Conservation (phyloP, 1,284 basidiomycete species). For the Ustilago shanxiensis region DNA sequence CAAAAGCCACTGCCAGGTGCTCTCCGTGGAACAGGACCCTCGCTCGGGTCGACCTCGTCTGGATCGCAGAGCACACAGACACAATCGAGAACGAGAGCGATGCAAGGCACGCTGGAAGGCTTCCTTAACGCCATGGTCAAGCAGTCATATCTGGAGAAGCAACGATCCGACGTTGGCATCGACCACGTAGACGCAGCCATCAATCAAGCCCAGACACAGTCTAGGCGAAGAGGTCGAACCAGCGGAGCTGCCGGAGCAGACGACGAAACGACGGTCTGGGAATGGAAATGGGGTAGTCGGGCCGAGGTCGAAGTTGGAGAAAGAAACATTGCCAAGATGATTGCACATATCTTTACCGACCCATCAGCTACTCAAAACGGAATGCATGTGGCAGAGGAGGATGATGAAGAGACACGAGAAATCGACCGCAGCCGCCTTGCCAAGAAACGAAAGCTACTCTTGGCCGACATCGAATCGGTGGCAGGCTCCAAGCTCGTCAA, state of each 20-base stretch:
- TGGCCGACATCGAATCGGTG: slow-evolving; percentile 45
- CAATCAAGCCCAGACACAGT: slow-evolving; percentile 27
- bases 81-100: slow-evolving; percentile 27
- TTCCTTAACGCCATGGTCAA: slow-evolving; percentile 51
- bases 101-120: slow-evolving; percentile 49
- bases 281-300: slow-evolving; percentile 69
- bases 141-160: slow-evolving; percentile 67
- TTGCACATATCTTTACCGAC: slow-evolving; percentile 55
- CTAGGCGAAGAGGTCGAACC: slow-evolving; percentile 23
- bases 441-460: slow-evolving; percentile 35
- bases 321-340: slow-evolving; percentile 60
- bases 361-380: slow-evolving; percentile 26
- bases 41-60: slow-evolving; percentile 8
- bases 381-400: slow-evolving; percentile 22
- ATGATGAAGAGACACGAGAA: slow-evolving; percentile 36
- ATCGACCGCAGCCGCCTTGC: slow-evolving; percentile 28
- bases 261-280: slow-evolving; percentile 57
- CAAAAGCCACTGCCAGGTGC: slow-evolving; percentile 30
- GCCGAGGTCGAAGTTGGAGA: slow-evolving; percentile 68
- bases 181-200: slow-evolving; percentile 31
- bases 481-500: slow-evolving; percentile 50
- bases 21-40: slow-evolving; percentile 36
- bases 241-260: slow-evolving; percentile 24
- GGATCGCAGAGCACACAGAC: slow-evolving; percentile 44
- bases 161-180: slow-evolving; percentile 30